Base-by-base conservation (phyloP, 176 grass and related monocot species). In the Poa annua region DNA sequence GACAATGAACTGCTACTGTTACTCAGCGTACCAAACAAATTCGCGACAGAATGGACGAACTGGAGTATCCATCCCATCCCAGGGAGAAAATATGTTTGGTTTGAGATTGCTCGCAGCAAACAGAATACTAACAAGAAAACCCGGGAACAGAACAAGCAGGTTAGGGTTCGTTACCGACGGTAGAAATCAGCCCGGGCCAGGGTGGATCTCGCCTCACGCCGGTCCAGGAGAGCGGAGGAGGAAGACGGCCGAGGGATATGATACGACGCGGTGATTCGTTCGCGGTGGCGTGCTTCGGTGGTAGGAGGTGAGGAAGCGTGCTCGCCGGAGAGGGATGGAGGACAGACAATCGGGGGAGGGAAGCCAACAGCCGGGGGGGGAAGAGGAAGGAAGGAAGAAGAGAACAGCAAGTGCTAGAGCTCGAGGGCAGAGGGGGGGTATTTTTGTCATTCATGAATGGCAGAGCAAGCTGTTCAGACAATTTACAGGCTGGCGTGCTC, bases 321-420 rank as follows among this genome's bases (percentile, higher is more conserved):
- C 19, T 74, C 71, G 25, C 45, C 71, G 71, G 71, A 74, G 71
- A 2, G 45, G 15, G 42, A 1, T 16, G 1, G 42, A 50, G 24
- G 44, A 26, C 4, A 42, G 71, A 74, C 3, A 3, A 19, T 24
- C 44, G 45, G 71, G 7, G 16, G 63, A 34, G 69, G 47, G 71
- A 74, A 74, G 47, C 71, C 71, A 74, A 74, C 71, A 45, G 71
- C 47, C 71, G 71, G 45, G 47, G 50, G 70, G 22, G 70, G 44
- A 32, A 74, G 70, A 25, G 41, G 21, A 48, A 7, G 69, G 24
- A 32, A 44, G 66, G 2, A 35, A 74, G 71, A 74, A 52, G 71
- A 32, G 71, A 52, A 74, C 15, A 74, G 15, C 71, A 4, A 74
- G 71, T 74, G 25, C 44, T 74, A 45, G 71, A 74, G 71, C 71